Percentiles rank a stretch among this genome's conserved stretches.
Conservation (phyloP, 2,329 filamentous ascomycete genomes). For the Knufia petricola region DNA sequence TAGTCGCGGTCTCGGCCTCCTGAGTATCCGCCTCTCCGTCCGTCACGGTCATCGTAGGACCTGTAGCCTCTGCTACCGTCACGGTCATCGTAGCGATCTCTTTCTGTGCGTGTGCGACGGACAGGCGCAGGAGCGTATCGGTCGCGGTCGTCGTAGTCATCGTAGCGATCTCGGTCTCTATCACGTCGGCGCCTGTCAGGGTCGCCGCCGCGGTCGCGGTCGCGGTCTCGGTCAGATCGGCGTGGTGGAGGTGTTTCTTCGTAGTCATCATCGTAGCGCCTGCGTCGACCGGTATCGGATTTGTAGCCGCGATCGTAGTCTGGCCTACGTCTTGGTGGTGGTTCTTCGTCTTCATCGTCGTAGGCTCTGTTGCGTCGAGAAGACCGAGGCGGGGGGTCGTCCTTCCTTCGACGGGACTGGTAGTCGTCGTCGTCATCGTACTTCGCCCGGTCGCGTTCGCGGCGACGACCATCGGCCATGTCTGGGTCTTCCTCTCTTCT, state of each 20-base stretch:
- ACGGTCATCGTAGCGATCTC: constrained; percentile 7
- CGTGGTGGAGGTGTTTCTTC: constrained; percentile 7
- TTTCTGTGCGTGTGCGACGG: constrained; percentile 4
- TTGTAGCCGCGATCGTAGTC: constrained; percentile 16
- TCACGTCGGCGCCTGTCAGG: neutral
- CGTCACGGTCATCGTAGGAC: constrained; percentile 9
- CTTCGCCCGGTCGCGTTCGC: constrained; percentile 4
- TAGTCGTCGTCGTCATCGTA: constrained; percentile 9
- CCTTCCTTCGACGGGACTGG: constrained; percentile 4
- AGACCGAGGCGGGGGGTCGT: constrained; percentile 1
- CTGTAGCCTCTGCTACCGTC: constrained; percentile 8
- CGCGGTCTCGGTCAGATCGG: constrained; percentile 15
- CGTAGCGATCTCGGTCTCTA: constrained; percentile 14
- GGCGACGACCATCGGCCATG: constrained; percentile 4
- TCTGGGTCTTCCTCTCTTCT: constrained; percentile 9
- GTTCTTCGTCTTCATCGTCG: constrained; percentile 12
- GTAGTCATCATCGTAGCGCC: constrained; percentile 17
- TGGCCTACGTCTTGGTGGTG: constrained; percentile 13
- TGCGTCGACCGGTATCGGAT: constrained; percentile 15
- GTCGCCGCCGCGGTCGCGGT: constrained; percentile 6
- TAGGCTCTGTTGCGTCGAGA: neutral
- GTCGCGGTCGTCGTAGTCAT: constrained; percentile 14
- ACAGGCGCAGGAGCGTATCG: neutral
- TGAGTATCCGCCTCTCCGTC: neutral
- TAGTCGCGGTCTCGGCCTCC: constrained; percentile 3